Evolutionary conservation across 192 early-diverging fungal genomes (phyloP).

Genomic region (Pilaira anomala): DNA sequence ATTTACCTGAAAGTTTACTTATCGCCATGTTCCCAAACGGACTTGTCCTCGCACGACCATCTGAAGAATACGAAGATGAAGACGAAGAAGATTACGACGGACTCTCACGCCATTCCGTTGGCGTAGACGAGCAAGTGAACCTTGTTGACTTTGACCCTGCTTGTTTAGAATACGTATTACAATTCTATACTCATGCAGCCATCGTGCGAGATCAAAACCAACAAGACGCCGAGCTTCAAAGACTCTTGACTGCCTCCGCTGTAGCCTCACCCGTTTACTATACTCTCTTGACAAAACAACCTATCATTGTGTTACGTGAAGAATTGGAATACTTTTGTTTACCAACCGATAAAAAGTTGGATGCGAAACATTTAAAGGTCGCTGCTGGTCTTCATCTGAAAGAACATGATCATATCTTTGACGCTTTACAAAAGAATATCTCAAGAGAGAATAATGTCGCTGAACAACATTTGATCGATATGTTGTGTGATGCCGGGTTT

Average conservation of each 20-base stretch:
- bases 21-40: slow-evolving; percentile 66
- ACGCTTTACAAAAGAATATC: slow-evolving; percentile 72
- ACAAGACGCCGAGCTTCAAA: slow-evolving; percentile 19
- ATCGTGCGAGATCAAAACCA: slow-evolving; percentile 33
- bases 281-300: slow-evolving; percentile 54
- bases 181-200: slow-evolving; percentile 45
- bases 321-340: slow-evolving; percentile 72
- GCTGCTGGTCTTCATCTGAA: slow-evolving; percentile 59
- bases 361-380: slow-evolving; percentile 53
- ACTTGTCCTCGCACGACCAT: slow-evolving; percentile 39
- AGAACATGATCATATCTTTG: slow-evolving; percentile 68
- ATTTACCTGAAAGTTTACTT: slow-evolving; percentile 57
- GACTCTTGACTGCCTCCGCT: slow-evolving; percentile 20
- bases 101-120: slow-evolving; percentile 36
- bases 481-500: slow-evolving; percentile 77
- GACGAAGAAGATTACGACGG: slow-evolving; percentile 42
- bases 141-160: slow-evolving; percentile 55
- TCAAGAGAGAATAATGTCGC: slow-evolving; percentile 59
- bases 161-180: slow-evolving; percentile 53
- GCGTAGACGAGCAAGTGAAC: slow-evolving; percentile 46
- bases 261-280: slow-evolving; percentile 37
- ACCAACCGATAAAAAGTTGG: slow-evolving; percentile 23
- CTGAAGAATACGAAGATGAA: slow-evolving; percentile 34
- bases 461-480: slow-evolving; percentile 81
- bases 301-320: slow-evolving; percentile 74